Evolutionary conservation across 2,329 filamentous ascomycete species (phyloP).

Genomic region (Iodosphaeria phyllophila): DNA sequence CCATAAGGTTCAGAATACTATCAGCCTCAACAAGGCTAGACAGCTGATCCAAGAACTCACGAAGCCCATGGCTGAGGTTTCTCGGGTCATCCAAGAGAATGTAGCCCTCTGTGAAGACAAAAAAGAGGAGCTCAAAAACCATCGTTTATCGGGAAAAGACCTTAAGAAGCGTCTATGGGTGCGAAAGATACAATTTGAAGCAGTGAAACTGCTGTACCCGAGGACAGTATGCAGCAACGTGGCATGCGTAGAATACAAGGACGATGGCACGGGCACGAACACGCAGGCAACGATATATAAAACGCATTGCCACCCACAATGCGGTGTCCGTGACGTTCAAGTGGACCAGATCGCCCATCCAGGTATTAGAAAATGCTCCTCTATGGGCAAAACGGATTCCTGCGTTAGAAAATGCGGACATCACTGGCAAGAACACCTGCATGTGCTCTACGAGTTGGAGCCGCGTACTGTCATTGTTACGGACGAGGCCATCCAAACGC

Average conservation of each 20-base stretch:
- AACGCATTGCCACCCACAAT: conserved; percentile 13
- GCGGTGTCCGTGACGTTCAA: conserved; percentile 11
- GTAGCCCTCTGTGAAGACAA: conserved; percentile 13
- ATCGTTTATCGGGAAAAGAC: conserved; percentile 8
- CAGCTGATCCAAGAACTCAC: conserved; percentile 17
- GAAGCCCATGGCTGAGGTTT: conserved; percentile 17
- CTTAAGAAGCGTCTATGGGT: too few relatives aligned
- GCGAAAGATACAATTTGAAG: too few relatives aligned
- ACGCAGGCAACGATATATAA: conserved; percentile 11
- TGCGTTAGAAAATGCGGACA: conserved; percentile 14
- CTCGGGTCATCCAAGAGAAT: conserved; percentile 13
- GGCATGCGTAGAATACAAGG: conserved; percentile 10
- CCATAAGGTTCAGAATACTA: conserved; percentile 16
- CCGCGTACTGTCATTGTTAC: conserved; percentile 8
- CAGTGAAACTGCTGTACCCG: too few relatives aligned
- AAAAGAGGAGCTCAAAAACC: conserved; percentile 9
- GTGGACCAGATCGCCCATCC: conserved; percentile 9
- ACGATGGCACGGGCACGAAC: conserved; percentile 9
- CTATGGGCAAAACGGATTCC: conserved; percentile 7
- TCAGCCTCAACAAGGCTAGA: conserved; percentile 18
- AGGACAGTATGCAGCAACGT: conserved; percentile 14
- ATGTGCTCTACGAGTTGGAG: conserved; percentile 14
- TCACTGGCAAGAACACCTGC: conserved; percentile 17
- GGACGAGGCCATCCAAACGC: conserved; percentile 9
- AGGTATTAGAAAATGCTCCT: conserved; percentile 10